Conservation (phyloP, 805 yeast genomes). For the Yarrowia yakushimensis region DNA sequence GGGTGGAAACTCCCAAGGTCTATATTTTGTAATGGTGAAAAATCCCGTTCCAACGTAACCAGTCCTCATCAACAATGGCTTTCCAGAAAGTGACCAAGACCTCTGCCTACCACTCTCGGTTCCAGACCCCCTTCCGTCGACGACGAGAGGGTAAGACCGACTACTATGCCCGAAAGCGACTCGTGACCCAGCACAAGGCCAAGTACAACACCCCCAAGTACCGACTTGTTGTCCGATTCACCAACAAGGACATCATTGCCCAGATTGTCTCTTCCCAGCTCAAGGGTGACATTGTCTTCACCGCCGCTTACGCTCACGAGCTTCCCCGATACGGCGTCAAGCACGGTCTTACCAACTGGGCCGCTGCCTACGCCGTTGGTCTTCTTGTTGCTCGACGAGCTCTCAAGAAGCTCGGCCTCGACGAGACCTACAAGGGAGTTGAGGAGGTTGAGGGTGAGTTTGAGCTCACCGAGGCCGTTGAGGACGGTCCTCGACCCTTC, state of each 20-base stretch:
- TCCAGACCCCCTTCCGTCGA: conserved; percentile 99
- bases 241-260: conserved; percentile 98
- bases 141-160: conserved; percentile 99
- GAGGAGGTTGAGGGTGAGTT: conserved; percentile 99
- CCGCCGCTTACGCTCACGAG: conserved; percentile 99
- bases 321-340: conserved; percentile 95
- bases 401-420: conserved; percentile 94
- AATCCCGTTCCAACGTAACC: background rate
- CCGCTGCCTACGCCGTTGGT: conserved; percentile 99
- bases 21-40: background rate
- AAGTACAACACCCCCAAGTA: conserved; percentile 99
- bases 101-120: conserved; percentile 97
- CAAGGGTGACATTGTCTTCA: conserved; percentile 92
- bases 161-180: conserved; percentile 99
- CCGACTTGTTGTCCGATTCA: conserved; percentile 99
- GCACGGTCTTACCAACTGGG: conserved; percentile 99
- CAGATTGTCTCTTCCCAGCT: conserved; percentile 96
- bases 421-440: conserved; percentile 97
- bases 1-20: background rate
- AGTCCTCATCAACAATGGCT: conserved; percentile 50
- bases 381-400: conserved; percentile 98
- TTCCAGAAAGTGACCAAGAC: conserved; percentile 70
- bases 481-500: conserved; percentile 99
- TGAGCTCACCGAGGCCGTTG: conserved; percentile 97
- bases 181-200: conserved; percentile 99